Conservation (phyloP, 768 basidiomycete genomes). For the Lentinus brumalis region DNA sequence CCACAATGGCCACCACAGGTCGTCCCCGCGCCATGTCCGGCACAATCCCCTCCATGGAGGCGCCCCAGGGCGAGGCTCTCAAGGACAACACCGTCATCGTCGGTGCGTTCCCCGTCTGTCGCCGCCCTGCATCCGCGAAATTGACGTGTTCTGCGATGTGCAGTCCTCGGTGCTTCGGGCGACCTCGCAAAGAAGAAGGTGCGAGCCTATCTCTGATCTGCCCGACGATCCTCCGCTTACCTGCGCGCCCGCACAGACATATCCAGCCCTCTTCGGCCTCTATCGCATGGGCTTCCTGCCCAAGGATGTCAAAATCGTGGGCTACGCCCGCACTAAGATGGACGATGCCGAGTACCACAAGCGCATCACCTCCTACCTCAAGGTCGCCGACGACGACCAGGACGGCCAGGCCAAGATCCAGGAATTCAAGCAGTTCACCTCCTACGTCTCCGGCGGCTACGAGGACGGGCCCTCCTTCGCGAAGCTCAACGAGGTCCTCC, state of each 20-base stretch:
- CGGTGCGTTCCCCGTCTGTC: conserved; percentile 49
- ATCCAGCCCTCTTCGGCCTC: conserved; percentile 92
- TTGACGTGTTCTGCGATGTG: not conserved
- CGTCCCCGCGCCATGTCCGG: conserved; percentile 65
- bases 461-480: conserved; percentile 82
- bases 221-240: conserved; percentile 14
- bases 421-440: conserved; percentile 78
- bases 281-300: conserved; percentile 83
- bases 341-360: conserved; percentile 80
- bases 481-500: conserved; percentile 72
- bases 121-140: conserved; percentile 2
- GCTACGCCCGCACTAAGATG: conserved; percentile 98
- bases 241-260: conserved; percentile 57
- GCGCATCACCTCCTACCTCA: conserved; percentile 84
- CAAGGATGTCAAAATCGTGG: conserved; percentile 83
- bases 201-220: conserved; percentile 14
- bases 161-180: conserved; percentile 94
- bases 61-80: conserved; percentile 59
- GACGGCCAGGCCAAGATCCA: conserved; percentile 64
- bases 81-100: conserved; percentile 89
- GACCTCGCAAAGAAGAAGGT: conserved; percentile 99
- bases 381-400: conserved; percentile 65
- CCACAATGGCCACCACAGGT: conserved; percentile 28
- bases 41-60: conserved; percentile 90
- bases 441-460: conserved; percentile 88